Evolutionary conservation across 306 rosid genomes (phyloP).

Genomic region (Parietaria judaica): DNA sequence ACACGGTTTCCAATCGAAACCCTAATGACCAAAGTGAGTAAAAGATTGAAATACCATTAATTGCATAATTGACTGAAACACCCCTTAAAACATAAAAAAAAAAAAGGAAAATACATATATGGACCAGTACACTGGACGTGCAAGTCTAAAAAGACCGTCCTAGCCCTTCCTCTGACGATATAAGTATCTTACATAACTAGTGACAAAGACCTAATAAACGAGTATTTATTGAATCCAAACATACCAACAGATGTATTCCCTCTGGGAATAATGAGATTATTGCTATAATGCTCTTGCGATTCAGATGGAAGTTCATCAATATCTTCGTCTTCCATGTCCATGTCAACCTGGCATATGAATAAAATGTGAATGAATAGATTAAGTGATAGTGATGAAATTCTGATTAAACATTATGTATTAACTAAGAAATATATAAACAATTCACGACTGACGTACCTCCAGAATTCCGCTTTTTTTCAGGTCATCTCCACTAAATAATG

Average conservation of each 20-base stretch:
- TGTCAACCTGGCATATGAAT: conserved; percentile 67
- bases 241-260: conserved; percentile 40
- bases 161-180: too few relatives aligned
- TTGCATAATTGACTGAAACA: too few relatives aligned
- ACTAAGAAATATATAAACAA: neutral
- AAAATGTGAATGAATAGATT: neutral
- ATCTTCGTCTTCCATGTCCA: conserved; percentile 87
- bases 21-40: too few relatives aligned
- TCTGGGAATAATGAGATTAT: conserved; percentile 32
- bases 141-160: too few relatives aligned
- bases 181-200: neutral
- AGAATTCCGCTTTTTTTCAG: conserved; percentile 70
- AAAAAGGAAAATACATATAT: too few relatives aligned
- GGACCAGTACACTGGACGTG: too few relatives aligned
- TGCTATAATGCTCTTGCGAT: conserved; percentile 42
- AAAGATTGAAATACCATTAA: too few relatives aligned
- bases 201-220: neutral
- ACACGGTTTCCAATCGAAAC: neutral
- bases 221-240: neutral
- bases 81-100: too few relatives aligned
- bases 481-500: conserved; percentile 79
- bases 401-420: too few relatives aligned
- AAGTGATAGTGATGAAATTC: too few relatives aligned
- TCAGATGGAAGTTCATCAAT: conserved; percentile 31
- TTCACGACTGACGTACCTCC: conserved; percentile 53